Evolutionary conservation across 805 yeast species (phyloP).

Genomic region (Saturnispora gosingensis): DNA sequence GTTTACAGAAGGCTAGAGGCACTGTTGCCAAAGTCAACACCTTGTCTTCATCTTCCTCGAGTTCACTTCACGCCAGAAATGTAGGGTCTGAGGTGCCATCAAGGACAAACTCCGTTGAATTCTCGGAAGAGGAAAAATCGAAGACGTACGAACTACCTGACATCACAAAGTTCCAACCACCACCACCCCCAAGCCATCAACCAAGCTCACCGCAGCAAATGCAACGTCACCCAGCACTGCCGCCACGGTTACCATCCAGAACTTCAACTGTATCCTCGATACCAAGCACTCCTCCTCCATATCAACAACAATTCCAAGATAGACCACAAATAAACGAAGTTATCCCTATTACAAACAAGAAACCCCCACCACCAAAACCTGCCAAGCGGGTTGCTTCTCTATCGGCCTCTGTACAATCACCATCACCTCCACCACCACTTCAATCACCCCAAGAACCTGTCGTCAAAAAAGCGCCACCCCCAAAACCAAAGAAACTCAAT

Average conservation of each 20-base stretch:
- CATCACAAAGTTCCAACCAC: constrained; percentile 22
- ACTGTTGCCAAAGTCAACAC: neutral
- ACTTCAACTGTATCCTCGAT: constrained; percentile 5
- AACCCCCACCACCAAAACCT: constrained; percentile 13
- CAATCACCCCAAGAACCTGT: neutral
- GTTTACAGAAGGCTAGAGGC: constrained; percentile 20
- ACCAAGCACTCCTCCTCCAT: constrained; percentile 1
- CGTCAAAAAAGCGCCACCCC: constrained; percentile 13
- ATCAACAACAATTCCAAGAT: constrained; percentile 1
- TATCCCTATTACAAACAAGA: constrained; percentile 5
- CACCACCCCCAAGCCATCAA: constrained; percentile 18
- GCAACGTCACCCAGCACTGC: neutral
- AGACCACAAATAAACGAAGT: constrained; percentile 6
- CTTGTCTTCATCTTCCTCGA: neutral
- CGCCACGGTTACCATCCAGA: constrained; percentile 6
- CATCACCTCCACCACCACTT: neutral
- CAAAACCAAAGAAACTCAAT: constrained; percentile 8
- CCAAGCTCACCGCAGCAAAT: neutral
- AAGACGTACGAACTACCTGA: constrained; percentile 20
- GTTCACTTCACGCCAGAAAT: neutral
- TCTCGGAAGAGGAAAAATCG: constrained; percentile 2
- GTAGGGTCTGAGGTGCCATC: neutral
- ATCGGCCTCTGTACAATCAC: neutral
- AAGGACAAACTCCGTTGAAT: neutral
- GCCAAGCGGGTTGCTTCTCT: neutral